Evolutionary conservation across 2,329 filamentous ascomycete species (phyloP).

Genomic region (Claviceps capensis): DNA sequence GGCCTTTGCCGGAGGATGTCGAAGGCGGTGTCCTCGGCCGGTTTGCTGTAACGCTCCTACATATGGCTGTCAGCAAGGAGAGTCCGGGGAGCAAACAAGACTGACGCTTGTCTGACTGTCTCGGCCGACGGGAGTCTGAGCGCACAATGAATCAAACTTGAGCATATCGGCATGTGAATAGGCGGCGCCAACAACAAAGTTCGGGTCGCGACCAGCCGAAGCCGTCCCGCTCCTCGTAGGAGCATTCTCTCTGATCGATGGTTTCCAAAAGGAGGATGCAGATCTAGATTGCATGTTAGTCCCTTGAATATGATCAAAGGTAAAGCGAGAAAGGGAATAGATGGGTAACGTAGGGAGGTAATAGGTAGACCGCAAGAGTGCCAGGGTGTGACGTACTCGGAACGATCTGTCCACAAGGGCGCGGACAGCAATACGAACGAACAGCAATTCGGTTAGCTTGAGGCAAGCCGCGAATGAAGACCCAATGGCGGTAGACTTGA

Average conservation of each 20-base stretch:
- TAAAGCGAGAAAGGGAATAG: neutral
- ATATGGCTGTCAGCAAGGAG: neutral
- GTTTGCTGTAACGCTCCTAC: conserved; percentile 44
- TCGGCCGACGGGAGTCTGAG: conserved; percentile 4
- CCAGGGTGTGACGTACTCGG: conserved; percentile 37
- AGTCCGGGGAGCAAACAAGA: neutral
- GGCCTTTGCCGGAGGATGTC: conserved; percentile 37
- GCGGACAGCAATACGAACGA: conserved; percentile 10
- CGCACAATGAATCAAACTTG: conserved; percentile 70
- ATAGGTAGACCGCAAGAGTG: neutral
- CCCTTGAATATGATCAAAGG: conserved; percentile 14
- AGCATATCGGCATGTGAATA: conserved; percentile 95
- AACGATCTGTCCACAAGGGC: conserved; percentile 35
- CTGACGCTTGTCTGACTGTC: neutral
- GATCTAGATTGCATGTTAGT: conserved; percentile 39
- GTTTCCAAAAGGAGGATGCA: conserved; percentile 78
- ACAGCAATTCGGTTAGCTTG: conserved; percentile 4
- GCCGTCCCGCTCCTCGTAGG: conserved; percentile 34
- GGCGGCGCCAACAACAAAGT: conserved; percentile 77
- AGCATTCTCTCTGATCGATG: conserved; percentile 38
- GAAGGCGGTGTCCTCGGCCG: conserved; percentile 66
- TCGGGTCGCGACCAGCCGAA: conserved; percentile 39
- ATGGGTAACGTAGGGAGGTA: neutral
- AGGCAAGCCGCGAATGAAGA: neutral
- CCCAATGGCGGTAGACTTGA: neutral